Evolutionary conservation across 2,329 filamentous ascomycete species (phyloP).

Genomic region (Colletotrichum somersetense): DNA sequence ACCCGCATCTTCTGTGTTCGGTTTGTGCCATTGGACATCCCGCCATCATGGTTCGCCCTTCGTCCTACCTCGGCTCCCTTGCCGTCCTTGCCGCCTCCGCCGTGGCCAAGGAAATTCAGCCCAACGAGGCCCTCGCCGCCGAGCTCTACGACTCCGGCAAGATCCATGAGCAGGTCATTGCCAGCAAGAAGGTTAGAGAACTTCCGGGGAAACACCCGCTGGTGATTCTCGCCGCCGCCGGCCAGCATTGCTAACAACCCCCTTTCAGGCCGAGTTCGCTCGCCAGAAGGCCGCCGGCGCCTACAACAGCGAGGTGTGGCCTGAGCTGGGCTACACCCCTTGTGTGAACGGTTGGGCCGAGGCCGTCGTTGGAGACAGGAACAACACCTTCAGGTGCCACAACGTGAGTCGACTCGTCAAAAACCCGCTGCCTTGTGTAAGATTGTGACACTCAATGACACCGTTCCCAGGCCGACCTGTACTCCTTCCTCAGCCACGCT

Average conservation of each 20-base stretch:
- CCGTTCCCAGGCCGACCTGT: slow-evolving; percentile 57
- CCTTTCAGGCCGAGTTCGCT: slow-evolving; percentile 29
- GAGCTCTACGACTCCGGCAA: slow-evolving; percentile 42
- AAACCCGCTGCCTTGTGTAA: not conserved
- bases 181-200: slow-evolving; percentile 38
- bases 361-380: slow-evolving; percentile 58
- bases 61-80: slow-evolving; percentile 38
- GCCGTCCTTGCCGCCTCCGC: slow-evolving; percentile 42
- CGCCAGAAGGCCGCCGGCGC: slow-evolving; percentile 40
- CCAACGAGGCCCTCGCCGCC: slow-evolving; percentile 38
- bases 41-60: slow-evolving; percentile 39
- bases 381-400: slow-evolving; percentile 62
- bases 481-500: slow-evolving; percentile 67
- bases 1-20: not conserved
- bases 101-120: slow-evolving; percentile 41
- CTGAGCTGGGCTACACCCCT: slow-evolving; percentile 53
- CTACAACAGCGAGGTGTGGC: slow-evolving; percentile 52
- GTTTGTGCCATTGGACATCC: slow-evolving; percentile 21
- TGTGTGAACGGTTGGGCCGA: slow-evolving; percentile 59
- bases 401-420: slow-evolving; percentile 50
- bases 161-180: slow-evolving; percentile 41
- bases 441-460: not conserved
- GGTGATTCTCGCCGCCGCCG: not conserved
- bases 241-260: not conserved
- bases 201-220: not conserved